Conservation (phyloP, 345 rosid genomes). For the Eucalyptus sp. region DNA sequence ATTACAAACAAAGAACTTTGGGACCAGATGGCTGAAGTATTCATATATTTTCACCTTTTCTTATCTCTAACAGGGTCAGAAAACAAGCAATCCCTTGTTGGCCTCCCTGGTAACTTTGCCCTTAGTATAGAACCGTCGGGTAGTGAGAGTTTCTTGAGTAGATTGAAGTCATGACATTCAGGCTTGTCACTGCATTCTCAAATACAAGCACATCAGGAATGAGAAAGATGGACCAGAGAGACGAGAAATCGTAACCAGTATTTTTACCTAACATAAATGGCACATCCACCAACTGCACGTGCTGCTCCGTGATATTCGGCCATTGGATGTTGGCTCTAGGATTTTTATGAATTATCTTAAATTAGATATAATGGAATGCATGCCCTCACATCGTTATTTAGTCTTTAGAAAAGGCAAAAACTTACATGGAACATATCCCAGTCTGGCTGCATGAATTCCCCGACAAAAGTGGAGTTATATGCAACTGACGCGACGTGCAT, state of each 20-base stretch:
- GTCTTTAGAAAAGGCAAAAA: neutral
- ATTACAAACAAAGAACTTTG: neutral
- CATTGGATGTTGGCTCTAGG: neutral
- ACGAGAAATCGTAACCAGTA: neutral
- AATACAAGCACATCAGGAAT: neutral
- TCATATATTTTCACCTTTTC: neutral
- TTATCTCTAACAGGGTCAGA: neutral
- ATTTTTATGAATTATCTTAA: neutral
- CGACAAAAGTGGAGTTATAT: constrained; percentile 11
- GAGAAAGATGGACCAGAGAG: neutral
- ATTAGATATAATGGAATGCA: neutral
- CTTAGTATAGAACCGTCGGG: constrained; percentile 10
- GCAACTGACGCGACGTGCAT: constrained; percentile 9
- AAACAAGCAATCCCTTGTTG: constrained; percentile 7
- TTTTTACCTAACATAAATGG: constrained; percentile 19
- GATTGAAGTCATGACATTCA: constrained; percentile 9
- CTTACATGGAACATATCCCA: constrained; percentile 17
- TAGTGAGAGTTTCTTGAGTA: constrained; percentile 9
- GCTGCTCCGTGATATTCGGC: constrained; percentile 20
- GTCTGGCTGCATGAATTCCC: constrained; percentile 18
- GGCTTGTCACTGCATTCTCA: constrained; percentile 1
- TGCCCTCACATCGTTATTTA: neutral
- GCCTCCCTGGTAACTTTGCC: constrained; percentile 11
- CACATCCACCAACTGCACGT: constrained; percentile 11
- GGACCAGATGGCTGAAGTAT: neutral